phyloP scores from a whole-genome alignment of 257 asterid genomes.

The Cruciata laevipes region DNA sequence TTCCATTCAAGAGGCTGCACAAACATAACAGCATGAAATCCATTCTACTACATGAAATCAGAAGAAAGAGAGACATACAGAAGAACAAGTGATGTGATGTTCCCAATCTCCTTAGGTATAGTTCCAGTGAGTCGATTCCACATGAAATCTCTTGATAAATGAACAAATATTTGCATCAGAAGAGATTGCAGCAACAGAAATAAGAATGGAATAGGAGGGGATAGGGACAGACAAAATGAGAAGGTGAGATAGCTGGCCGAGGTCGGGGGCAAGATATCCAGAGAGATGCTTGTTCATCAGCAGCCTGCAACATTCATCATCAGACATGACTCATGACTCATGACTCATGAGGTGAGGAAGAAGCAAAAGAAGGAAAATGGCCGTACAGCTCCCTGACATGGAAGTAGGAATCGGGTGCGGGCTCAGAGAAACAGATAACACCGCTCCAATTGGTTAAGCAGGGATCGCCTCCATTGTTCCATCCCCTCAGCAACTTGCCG shows the following conservation, averaged over 20 bases:
- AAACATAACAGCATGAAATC: too few species aligned
- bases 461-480: constrained; percentile 37
- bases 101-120: constrained; percentile 44
- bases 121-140: constrained; percentile 42
- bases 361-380: not conserved
- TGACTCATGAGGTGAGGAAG: not conserved
- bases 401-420: constrained; percentile 27
- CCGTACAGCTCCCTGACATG: constrained; percentile 41
- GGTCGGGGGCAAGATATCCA: constrained; percentile 42
- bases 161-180: constrained; percentile 12
- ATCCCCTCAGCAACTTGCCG: constrained; percentile 23
- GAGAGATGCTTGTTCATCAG: constrained; percentile 38
- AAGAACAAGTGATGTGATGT: constrained; percentile 23
- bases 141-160: constrained; percentile 35
- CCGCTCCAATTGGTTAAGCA: constrained; percentile 47
- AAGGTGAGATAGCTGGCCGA: constrained; percentile 38
- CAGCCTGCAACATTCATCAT: constrained; percentile 27
- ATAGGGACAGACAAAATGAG: constrained; percentile 16
- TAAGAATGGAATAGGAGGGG: too few species aligned
- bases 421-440: constrained; percentile 25
- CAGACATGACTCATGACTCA: not conserved
- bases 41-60: too few species aligned
- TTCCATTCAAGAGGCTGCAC: constrained; percentile 43
- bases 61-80: constrained; percentile 17
- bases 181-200: not conserved